Conservation (phyloP, 305 asterid species). For the Fraxinus nigra region DNA sequence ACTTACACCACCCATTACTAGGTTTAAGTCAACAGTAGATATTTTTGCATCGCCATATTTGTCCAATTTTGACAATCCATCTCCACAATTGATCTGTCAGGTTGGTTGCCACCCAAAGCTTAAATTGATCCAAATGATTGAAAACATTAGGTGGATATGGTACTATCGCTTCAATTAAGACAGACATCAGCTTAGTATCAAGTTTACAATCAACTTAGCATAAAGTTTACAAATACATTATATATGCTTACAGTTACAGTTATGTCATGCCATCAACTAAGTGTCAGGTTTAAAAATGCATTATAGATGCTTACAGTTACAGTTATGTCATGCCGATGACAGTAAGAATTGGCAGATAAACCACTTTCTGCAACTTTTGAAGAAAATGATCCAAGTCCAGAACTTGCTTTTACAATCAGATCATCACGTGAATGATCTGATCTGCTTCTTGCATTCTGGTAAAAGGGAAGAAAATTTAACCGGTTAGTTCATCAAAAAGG, state of each 20-base stretch:
- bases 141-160: background rate
- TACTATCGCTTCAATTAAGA: background rate
- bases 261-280: conserved; percentile 57
- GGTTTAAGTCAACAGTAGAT: background rate
- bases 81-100: background rate
- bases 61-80: background rate
- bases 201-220: no score
- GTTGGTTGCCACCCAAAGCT: background rate
- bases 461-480: conserved; percentile 1
- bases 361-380: conserved; percentile 47
- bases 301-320: conserved; percentile 61
- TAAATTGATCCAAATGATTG: background rate
- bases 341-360: conserved; percentile 61
- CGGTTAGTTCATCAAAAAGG: conserved; percentile 3
- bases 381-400: conserved; percentile 34
- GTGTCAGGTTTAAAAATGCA: background rate
- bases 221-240: background rate
- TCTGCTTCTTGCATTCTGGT: conserved; percentile 42
- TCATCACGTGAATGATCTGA: conserved; percentile 42
- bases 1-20: background rate
- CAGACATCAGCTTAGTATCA: background rate
- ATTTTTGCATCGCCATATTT: background rate
- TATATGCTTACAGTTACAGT: conserved; percentile 66
- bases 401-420: conserved; percentile 34
- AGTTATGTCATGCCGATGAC: conserved; percentile 78